phyloP scores from a whole-genome alignment of 495 filamentous ascomycete species.

The Evernia prunastri region DNA sequence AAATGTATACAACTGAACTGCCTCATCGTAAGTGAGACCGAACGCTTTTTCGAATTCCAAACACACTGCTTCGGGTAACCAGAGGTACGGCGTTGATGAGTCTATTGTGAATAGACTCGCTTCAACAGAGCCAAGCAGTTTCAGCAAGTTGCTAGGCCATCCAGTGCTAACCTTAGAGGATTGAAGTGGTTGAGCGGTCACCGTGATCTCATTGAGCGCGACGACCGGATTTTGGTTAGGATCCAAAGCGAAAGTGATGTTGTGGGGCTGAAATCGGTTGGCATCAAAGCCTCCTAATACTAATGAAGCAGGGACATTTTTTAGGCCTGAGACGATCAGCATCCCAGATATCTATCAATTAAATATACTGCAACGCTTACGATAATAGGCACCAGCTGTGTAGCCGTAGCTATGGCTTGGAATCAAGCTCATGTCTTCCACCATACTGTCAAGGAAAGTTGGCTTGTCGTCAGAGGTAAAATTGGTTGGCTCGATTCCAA shows the following conservation, averaged over 20 bases:
- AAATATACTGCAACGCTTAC: constrained; percentile 25
- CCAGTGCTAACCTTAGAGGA: constrained; percentile 33
- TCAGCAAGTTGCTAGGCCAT: constrained; percentile 35
- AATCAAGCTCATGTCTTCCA: constrained; percentile 45
- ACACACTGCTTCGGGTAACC: constrained; percentile 58
- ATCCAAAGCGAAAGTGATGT: constrained; percentile 48
- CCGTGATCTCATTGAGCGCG: constrained; percentile 49
- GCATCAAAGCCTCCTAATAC: constrained; percentile 60
- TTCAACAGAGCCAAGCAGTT: constrained; percentile 41
- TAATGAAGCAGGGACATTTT: constrained; percentile 49
- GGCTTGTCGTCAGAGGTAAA: constrained; percentile 19
- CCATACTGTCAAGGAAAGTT: constrained; percentile 29
- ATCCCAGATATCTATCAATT: constrained; percentile 14
- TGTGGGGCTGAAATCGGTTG: constrained; percentile 49
- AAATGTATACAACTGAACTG: constrained; percentile 43
- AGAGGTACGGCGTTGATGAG: constrained; percentile 60
- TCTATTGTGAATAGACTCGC: constrained; percentile 53
- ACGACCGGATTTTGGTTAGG: constrained; percentile 45
- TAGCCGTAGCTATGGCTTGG: constrained; percentile 61
- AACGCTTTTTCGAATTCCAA: constrained; percentile 54
- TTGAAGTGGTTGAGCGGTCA: constrained; percentile 36
- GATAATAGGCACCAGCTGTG: constrained; percentile 60
- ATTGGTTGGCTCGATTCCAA: constrained; percentile 33
- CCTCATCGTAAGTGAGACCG: constrained; percentile 51
- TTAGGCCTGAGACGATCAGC: constrained; percentile 30